Base-by-base conservation (phyloP, 2,329 filamentous ascomycete species). In the Nemania sp. region DNA sequence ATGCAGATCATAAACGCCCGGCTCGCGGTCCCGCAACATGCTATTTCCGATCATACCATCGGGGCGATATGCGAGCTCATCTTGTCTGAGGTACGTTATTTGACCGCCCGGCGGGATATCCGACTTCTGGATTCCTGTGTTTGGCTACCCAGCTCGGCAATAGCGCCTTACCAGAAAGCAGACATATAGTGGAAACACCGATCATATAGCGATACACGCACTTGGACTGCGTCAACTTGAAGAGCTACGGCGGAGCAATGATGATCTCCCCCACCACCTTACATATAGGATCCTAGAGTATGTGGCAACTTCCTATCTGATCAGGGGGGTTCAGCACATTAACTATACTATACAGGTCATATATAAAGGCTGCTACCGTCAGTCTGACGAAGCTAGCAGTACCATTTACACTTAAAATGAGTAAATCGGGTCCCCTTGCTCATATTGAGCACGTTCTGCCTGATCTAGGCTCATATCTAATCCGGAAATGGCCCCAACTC, bases 291-390 rank as follows among this genome's bases (percentile, higher is more conserved):
- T 51, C 35, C 4, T 40, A 3, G 48, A 51, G 48, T 40, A 25
- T 17, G 48, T 40, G 15, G 12, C 10, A n/a, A n/a, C 3, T 12
- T 29, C 35, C 2, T 29, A 3, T 13, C 9, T 6, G 29, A 17
- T 7, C 45, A 32, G 13, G 13, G 7, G n/a, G 21, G 34, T 35
- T 7, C 34, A 7, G 7, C 13, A 48, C 5, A 11, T n/a, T 51
- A 25, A 51, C 20, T 13, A 4, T 17, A 17, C n/a, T 13, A 29
- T 12, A 12, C 18, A 51, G 48, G 20, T 39, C 48, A 29, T 51
- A 51, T n/a, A 51, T n/a, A n/a, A 51, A 51, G 20, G 48, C 48
- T 13, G 18, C 35, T 39, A 29, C 20, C 20, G 12, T 51, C 48
- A 51, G 18, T 15, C 35, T 20, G 40, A 25, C 35, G 48, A 51